Conservation (phyloP, 2,329 filamentous ascomycete species). For the Pleoardoris graminearum region DNA sequence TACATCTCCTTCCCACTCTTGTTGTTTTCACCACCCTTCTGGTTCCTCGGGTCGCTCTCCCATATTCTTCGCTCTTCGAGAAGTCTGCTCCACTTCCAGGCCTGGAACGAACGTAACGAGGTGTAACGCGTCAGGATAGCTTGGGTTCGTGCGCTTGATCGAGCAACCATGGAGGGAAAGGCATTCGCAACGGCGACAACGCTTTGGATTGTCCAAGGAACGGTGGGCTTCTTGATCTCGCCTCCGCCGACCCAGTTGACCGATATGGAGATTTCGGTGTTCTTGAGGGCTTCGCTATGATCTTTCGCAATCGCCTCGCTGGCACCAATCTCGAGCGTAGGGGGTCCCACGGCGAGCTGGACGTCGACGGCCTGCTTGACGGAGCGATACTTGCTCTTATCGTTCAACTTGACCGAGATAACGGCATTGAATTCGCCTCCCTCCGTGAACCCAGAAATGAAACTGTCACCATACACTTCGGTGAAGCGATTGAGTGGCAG, state of each 20-base stretch:
- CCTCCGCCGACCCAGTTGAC: slow-evolving; percentile 42
- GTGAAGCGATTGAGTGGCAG: slow-evolving; percentile 35
- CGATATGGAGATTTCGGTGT: slow-evolving; percentile 39
- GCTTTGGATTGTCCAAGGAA: slow-evolving; percentile 35
- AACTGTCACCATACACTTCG: slow-evolving; percentile 40
- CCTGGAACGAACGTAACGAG: slow-evolving; percentile 36
- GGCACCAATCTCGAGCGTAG: slow-evolving; percentile 29
- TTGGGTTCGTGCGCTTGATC: slow-evolving; percentile 32
- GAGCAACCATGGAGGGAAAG: slow-evolving; percentile 40
- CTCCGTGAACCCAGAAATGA: slow-evolving; percentile 40
- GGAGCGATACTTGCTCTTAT: slow-evolving; percentile 35
- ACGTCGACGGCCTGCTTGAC: slow-evolving; percentile 41
- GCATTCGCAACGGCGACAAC: slow-evolving; percentile 40
- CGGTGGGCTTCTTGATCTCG: slow-evolving; percentile 37
- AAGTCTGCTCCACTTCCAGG: slow-evolving; percentile 31
- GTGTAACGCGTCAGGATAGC: slow-evolving; percentile 39
- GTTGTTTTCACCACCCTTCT: slow-evolving; percentile 22
- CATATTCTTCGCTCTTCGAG: slow-evolving; percentile 19
- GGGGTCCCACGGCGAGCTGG: slow-evolving; percentile 31
- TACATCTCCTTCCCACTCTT: slow-evolving; percentile 22
- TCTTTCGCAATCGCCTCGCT: slow-evolving; percentile 26
- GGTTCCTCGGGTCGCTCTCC: slow-evolving; percentile 21
- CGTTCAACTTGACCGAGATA: slow-evolving; percentile 38
- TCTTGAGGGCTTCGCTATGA: slow-evolving; percentile 28
- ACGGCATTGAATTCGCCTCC: slow-evolving; percentile 42